Evolutionary conservation across 352 stramenopile genomes (phyloP).

Genomic region (Plasmopara muralis): DNA sequence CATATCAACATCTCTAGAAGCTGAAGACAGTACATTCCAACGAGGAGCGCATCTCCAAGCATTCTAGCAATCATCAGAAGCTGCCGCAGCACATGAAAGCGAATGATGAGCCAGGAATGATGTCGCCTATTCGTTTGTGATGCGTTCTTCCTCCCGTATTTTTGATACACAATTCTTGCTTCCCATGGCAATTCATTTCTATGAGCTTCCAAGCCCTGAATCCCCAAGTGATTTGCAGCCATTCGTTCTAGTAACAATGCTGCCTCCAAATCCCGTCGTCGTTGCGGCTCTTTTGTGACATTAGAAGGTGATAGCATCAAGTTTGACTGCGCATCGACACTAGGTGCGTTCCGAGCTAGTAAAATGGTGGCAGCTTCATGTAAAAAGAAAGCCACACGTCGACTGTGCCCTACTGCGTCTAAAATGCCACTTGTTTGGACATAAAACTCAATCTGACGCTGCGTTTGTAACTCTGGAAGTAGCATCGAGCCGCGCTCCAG

Average conservation of each 20-base stretch:
- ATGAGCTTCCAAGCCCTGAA: slow-evolving; percentile 11
- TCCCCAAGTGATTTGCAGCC: slow-evolving; percentile 44
- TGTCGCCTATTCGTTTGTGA: slow-evolving; percentile 10
- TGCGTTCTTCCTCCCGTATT: slow-evolving; percentile 15
- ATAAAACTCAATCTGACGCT: slow-evolving; percentile 62
- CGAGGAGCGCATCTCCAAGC: slow-evolving; percentile 39
- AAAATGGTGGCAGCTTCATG: slow-evolving; percentile 60
- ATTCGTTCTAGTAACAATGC: slow-evolving; percentile 50
- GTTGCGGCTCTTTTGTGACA: slow-evolving; percentile 16
- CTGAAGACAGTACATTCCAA: slow-evolving; percentile 52
- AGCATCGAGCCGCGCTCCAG: slow-evolving; percentile 50
- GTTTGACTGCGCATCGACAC: slow-evolving; percentile 12
- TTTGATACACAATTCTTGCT: slow-evolving; percentile 36
- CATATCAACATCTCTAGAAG: slow-evolving; percentile 59
- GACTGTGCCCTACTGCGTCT: slow-evolving; percentile 48
- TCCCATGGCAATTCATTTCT: slow-evolving; percentile 28
- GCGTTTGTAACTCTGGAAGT: slow-evolving; percentile 39
- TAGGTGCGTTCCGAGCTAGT: slow-evolving; percentile 23
- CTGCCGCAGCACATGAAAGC: slow-evolving; percentile 75
- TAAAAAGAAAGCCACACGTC: slow-evolving; percentile 62
- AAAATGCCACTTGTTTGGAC: slow-evolving; percentile 61
- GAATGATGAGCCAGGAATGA: slow-evolving; percentile 60
- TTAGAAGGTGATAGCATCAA: slow-evolving; percentile 24
- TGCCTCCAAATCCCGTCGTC: slow-evolving; percentile 45
- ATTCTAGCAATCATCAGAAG: slow-evolving; percentile 57